phyloP scores from a whole-genome alignment of 352 stramenopile genomes.

The Pythium aristosporum region DNA sequence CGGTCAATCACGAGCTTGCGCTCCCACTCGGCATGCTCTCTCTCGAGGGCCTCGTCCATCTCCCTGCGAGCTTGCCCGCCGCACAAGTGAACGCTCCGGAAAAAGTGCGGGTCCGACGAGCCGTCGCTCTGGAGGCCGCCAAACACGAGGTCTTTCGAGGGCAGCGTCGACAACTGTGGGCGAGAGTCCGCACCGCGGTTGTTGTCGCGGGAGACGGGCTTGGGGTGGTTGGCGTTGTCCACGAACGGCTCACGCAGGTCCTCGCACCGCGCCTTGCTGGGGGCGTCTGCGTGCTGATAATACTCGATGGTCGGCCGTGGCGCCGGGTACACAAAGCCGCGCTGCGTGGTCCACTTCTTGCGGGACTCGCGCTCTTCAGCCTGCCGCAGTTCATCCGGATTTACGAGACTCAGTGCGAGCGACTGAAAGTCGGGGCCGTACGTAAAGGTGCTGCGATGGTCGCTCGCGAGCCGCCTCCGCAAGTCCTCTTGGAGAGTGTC shows the following conservation, averaged over 20 bases:
- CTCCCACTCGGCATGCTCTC: slow-evolving; percentile 72
- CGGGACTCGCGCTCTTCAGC: slow-evolving; percentile 45
- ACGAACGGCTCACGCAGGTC: slow-evolving; percentile 82
- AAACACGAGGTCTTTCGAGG: slow-evolving; percentile 88
- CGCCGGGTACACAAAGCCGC: slow-evolving; percentile 87
- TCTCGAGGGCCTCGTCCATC: slow-evolving; percentile 66
- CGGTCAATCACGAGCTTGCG: slow-evolving; percentile 87
- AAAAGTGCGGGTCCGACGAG: slow-evolving; percentile 70
- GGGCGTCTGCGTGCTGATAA: slow-evolving; percentile 61
- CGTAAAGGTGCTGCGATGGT: slow-evolving; percentile 74
- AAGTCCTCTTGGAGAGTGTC: slow-evolving; percentile 83
- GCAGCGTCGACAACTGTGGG: slow-evolving; percentile 73
- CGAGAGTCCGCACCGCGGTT: slow-evolving; percentile 15
- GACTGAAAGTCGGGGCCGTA: slow-evolving; percentile 89
- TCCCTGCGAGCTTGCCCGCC: slow-evolving; percentile 74
- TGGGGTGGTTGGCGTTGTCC: slow-evolving; percentile 77
- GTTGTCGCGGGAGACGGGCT: slow-evolving; percentile 51
- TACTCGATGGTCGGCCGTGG: slow-evolving; percentile 69
- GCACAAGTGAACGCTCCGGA: slow-evolving; percentile 84
- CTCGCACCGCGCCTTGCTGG: slow-evolving; percentile 77
- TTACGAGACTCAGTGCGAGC: slow-evolving; percentile 78
- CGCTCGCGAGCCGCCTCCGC: slow-evolving; percentile 55
- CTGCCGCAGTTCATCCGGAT: slow-evolving; percentile 56
- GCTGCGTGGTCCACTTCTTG: slow-evolving; percentile 79
- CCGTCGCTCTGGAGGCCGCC: slow-evolving; percentile 78